A percentile compares a stretch with the other conserved stretches of the same genome.
These are phyloP conservation scores for Phytophthora pseudosyringae DNA, from an alignment of 352 stramenopile species.

Conservation along the genomic window DNA sequence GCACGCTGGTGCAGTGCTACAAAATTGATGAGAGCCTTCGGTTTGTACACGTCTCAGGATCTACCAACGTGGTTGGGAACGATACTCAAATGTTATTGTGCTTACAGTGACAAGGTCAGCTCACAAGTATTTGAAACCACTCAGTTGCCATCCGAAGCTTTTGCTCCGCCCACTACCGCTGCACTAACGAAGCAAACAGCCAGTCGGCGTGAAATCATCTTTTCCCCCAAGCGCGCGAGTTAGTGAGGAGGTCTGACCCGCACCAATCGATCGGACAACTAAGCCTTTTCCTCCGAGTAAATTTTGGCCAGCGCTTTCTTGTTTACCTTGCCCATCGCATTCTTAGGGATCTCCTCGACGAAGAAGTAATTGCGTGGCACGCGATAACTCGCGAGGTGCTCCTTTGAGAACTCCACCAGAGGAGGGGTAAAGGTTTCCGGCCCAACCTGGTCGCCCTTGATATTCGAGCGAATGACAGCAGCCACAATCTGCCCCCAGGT, in stretches of 20 bases:
- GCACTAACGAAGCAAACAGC: slow-evolving; percentile 17
- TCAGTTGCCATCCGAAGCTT: slow-evolving; percentile 2
- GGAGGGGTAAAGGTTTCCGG: slow-evolving; percentile 33
- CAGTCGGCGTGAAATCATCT: slow-evolving; percentile 30
- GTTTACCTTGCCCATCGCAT: slow-evolving; percentile 95
- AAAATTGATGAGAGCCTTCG: slow-evolving; percentile 47
- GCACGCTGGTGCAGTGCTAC: slow-evolving; percentile 56
- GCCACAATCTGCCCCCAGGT: slow-evolving; percentile 87
- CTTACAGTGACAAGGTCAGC: slow-evolving; percentile 8
- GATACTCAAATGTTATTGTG: slow-evolving; percentile 21
- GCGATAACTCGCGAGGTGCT: slow-evolving; percentile 86
- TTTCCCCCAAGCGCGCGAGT: slow-evolving; percentile 33
- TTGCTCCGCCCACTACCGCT: not conserved
- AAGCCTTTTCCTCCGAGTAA: slow-evolving; percentile 33
- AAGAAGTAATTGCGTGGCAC: slow-evolving; percentile 78
- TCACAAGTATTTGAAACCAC: slow-evolving; percentile 3
- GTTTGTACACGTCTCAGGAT: slow-evolving; percentile 24
- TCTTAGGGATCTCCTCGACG: slow-evolving; percentile 89
- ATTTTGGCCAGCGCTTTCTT: slow-evolving; percentile 86
- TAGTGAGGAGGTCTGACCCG: slow-evolving; percentile 6
- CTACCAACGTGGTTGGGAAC: not conserved
- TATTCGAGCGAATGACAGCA: slow-evolving; percentile 55
- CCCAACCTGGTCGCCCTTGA: slow-evolving; percentile 18
- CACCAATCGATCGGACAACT: slow-evolving; percentile 1
- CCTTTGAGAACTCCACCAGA: slow-evolving; percentile 59